phyloP scores from a whole-genome alignment of 179 eudicot genomes.

The Amaranthus tricolor region DNA sequence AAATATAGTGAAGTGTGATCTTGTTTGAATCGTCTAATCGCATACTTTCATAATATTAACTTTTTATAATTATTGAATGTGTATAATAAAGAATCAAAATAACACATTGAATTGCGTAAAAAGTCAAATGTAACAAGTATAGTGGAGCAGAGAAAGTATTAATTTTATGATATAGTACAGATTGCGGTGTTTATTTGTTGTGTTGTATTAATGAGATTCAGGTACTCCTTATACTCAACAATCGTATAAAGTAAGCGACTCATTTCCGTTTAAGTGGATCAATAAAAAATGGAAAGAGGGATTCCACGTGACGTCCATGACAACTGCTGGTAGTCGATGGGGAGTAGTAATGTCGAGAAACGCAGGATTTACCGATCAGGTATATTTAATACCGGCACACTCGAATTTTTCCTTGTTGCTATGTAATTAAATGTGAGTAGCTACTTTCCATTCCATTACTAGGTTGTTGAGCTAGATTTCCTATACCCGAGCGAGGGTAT shows the following conservation, averaged over 20 bases:
- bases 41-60: too few relatives aligned
- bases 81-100: too few relatives aligned
- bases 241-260: slow-evolving; percentile 79
- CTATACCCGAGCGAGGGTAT: slow-evolving; percentile 95
- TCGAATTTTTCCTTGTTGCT: neutral
- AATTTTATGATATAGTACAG: neutral
- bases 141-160: too few relatives aligned
- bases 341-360: slow-evolving; percentile 77
- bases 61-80: too few relatives aligned
- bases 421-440: neutral
- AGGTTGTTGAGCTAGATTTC: slow-evolving; percentile 96
- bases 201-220: slow-evolving; percentile 15
- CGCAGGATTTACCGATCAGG: slow-evolving; percentile 71
- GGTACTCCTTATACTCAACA: slow-evolving; percentile 77
- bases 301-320: slow-evolving; percentile 76
- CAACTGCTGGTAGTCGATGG: slow-evolving; percentile 76
- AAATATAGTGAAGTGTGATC: too few relatives aligned
- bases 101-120: too few relatives aligned
- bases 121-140: too few relatives aligned
- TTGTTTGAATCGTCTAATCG: too few relatives aligned
- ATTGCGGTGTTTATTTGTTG: neutral
- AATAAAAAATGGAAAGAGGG: slow-evolving; percentile 86
- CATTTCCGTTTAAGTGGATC: slow-evolving; percentile 84
- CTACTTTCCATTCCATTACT: neutral
- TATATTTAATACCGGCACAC: slow-evolving; percentile 17